Evolutionary conservation across 106 monocot genomes (phyloP).

Genomic region (Gastrodia elata): DNA sequence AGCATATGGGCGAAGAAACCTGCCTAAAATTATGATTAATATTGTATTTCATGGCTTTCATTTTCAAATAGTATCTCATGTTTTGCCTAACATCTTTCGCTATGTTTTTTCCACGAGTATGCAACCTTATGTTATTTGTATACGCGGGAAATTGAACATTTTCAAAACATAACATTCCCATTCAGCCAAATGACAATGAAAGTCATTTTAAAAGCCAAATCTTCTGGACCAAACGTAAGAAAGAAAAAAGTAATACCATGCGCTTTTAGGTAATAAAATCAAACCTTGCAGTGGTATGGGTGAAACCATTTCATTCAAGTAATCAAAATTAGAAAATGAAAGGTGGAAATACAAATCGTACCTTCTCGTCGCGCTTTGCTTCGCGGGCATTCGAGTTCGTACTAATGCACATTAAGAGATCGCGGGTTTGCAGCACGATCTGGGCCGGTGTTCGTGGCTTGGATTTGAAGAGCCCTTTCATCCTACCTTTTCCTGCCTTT

Average conservation of each 20-base stretch:
- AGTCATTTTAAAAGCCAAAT: not conserved
- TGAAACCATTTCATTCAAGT: not conserved
- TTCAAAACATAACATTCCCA: not conserved
- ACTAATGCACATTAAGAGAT: slow-evolving; percentile 49
- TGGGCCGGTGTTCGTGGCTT: slow-evolving; percentile 77
- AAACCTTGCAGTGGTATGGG: not conserved
- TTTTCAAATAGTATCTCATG: too few relatives aligned
- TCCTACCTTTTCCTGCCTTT: slow-evolving; percentile 8
- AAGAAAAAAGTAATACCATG: not conserved
- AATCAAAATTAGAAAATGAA: not conserved
- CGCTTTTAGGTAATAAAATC: not conserved
- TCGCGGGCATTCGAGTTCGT: slow-evolving; percentile 24
- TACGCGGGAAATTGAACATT: not conserved
- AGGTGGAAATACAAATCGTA: too few relatives aligned
- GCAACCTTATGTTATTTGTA: too few relatives aligned
- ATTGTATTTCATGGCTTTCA: too few relatives aligned
- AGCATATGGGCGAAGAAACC: too few relatives aligned
- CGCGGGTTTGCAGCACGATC: slow-evolving; percentile 57
- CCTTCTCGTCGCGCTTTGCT: slow-evolving; percentile 74
- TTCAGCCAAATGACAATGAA: not conserved
- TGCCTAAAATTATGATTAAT: too few relatives aligned
- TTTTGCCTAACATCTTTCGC: too few relatives aligned
- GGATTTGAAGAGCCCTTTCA: slow-evolving; percentile 85
- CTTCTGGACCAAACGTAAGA: not conserved
- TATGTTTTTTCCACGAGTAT: too few relatives aligned